Evolutionary conservation across 139 green algal species (phyloP), one percentile per base, ranked within the genome.

Genomic region (Asterochloris erici): DNA sequence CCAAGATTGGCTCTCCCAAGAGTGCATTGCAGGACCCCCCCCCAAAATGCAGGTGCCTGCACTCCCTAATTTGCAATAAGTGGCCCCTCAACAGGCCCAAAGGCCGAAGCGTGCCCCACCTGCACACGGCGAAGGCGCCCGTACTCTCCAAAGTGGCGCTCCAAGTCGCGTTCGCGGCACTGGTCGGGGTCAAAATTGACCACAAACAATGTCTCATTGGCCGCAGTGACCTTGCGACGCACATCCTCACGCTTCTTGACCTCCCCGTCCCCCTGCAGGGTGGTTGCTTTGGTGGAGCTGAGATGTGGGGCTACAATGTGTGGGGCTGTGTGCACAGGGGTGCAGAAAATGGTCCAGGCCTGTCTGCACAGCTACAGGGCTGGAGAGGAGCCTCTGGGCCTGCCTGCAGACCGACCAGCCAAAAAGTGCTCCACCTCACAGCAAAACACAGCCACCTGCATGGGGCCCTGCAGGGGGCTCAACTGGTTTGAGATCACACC

Each of bases 171-270:
- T 69, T 93, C 91, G 0, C 85, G 79, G 9, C 89, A 93, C 47
- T 64, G 74, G 15, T 86, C 79, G 0, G 88, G 82, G 75, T 97
- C 93, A 77, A 91, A 92, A 77, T 95, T 94, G 14, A 94, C 92
- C 26, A 97, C 93, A 83, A 97, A 97, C 15, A 97, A 88, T 2
- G 93, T 97, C 13, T 73, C 90, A n/a, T 90, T 92, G 28, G 93
- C 93, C 23, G 80, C 84, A 10, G 83, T 85, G 10, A 82, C 63
- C 27, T 81, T 71, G 60, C 88, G 82, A n/a, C 87, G 78, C 61
- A 74, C 24, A 28, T 86, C 77, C 79, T 92, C 86, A 12, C 85
- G 78, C 21, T 68, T 74, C 71, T 87, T 85, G 60, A 90, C 81
- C 27, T 84, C 85, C 16, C 84, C 84, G 69, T 92, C 86, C 11